These are phyloP conservation scores for Plasmodium adleri DNA, from an alignment of 169 alveolate genomes.

Conservation along the genomic window DNA sequence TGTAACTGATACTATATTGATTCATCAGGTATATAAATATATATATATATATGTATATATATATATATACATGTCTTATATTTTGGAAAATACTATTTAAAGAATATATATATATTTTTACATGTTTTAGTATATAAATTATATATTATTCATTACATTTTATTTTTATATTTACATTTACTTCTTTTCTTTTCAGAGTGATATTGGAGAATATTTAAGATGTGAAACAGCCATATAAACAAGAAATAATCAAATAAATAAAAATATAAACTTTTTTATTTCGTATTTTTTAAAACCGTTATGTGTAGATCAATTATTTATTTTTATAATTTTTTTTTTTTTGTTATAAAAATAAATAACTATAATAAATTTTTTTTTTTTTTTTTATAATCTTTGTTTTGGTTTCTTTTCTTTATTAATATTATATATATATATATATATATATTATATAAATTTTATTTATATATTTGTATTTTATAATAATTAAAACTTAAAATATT, in stretches of 20 bases:
- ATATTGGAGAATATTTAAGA: conserved; percentile 76
- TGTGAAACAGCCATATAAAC: conserved; percentile 54
- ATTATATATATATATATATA: too few relatives aligned
- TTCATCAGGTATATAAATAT: conserved; percentile 67
- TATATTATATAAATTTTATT: too few relatives aligned
- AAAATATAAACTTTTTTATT: too few relatives aligned
- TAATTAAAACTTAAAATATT: too few relatives aligned
- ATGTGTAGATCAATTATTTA: background rate
- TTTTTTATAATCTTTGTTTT: background rate
- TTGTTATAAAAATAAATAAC: conserved; percentile 23
- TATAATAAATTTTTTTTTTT: background rate
- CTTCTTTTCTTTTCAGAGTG: conserved; percentile 44
- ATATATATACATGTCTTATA: too few relatives aligned
- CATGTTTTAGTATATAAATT: too few relatives aligned
- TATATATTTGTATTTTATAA: too few relatives aligned
- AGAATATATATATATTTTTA: too few relatives aligned
- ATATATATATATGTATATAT: too few relatives aligned
- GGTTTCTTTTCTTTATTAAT: background rate
- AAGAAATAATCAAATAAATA: background rate
- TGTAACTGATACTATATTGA: conserved; percentile 54
- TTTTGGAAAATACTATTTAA: too few relatives aligned
- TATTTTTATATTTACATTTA: background rate
- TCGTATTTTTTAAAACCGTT: background rate
- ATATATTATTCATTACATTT: background rate
- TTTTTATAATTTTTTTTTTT: background rate